These are phyloP conservation scores for Chaetomium sp. DNA, from an alignment of 2,329 filamentous ascomycete genomes.

Conservation along the genomic window DNA sequence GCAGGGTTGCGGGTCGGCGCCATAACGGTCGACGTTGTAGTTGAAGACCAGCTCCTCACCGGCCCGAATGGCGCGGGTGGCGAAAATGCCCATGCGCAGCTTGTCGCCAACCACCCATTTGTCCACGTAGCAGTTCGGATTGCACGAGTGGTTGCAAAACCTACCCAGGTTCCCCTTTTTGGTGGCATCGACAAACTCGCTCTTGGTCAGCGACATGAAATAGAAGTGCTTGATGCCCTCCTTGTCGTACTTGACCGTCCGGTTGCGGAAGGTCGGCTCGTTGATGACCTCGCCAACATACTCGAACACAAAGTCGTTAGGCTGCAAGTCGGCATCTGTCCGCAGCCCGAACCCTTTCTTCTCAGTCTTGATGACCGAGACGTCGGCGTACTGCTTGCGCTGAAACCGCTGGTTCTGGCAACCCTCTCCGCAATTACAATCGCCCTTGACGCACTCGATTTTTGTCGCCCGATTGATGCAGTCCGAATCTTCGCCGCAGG, in stretches of 20 bases:
- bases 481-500: conserved; percentile 94
- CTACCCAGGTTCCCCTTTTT: conserved; percentile 94
- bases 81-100: conserved; percentile 98
- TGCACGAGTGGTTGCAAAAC: conserved; percentile 99
- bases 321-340: conserved; percentile 72
- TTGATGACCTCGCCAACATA: conserved; percentile 99
- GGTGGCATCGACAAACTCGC: conserved; percentile 96
- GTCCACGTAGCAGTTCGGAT: conserved; percentile 98
- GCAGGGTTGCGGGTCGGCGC: conserved; percentile 93
- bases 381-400: conserved; percentile 82
- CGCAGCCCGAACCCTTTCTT: conserved; percentile 96
- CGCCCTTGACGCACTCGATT: conserved; percentile 84
- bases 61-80: conserved; percentile 76
- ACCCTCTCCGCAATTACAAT: conserved; percentile 81
- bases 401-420: conserved; percentile 97
- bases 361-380: conserved; percentile 95
- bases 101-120: conserved; percentile 99
- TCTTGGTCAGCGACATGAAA: conserved; percentile 98
- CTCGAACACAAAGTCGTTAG: conserved; percentile 94
- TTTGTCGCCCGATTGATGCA: conserved; percentile 98
- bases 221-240: conserved; percentile 99
- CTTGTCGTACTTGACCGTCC: conserved; percentile 91
- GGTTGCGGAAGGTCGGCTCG: conserved; percentile 82
- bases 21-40: conserved; percentile 98
- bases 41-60: conserved; percentile 98